These are phyloP conservation scores for Zopfochytrium polystomum DNA, from an alignment of 371 early-diverging fungal genomes.

Conservation along the genomic window DNA sequence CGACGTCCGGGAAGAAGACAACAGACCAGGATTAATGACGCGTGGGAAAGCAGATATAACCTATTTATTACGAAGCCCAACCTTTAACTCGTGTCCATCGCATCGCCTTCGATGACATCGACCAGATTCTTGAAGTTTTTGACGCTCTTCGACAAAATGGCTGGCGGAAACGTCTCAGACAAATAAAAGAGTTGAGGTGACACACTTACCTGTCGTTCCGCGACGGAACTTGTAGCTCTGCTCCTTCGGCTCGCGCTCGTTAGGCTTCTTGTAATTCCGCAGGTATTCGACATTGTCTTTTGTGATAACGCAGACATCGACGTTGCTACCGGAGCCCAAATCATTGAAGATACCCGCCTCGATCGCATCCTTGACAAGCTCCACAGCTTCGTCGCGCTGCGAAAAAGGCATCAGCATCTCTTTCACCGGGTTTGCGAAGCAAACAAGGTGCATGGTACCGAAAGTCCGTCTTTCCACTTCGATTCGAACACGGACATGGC, in stretches of 20 bases:
- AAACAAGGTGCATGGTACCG: conserved; percentile 47
- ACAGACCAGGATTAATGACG: background rate
- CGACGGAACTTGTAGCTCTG: conserved; percentile 63
- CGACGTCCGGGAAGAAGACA: no score
- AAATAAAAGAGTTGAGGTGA: background rate
- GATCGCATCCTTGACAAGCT: conserved; percentile 92
- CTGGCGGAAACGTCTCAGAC: background rate
- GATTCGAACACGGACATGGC: conserved; percentile 97
- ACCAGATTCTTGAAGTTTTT: conserved; percentile 49
- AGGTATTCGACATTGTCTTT: conserved; percentile 77
- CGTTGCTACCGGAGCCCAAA: conserved; percentile 98
- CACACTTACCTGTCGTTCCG: conserved; percentile 40
- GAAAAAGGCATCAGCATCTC: background rate
- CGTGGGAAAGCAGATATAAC: no score
- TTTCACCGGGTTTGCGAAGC: background rate
- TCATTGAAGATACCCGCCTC: conserved; percentile 99
- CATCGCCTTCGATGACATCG: conserved; percentile 56
- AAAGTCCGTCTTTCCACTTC: conserved; percentile 81
- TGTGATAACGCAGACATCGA: conserved; percentile 93
- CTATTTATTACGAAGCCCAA: no score
- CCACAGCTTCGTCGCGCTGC: conserved; percentile 90
- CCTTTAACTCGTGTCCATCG: conserved; percentile 51
- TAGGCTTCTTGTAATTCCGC: conserved; percentile 83
- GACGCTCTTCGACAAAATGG: no score
- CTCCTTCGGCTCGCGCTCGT: conserved; percentile 83